A percentile compares a stretch with the other conserved stretches of the same genome.
Conservation (phyloP, 495 filamentous ascomycete genomes). For the Daldinia bambusicola region DNA sequence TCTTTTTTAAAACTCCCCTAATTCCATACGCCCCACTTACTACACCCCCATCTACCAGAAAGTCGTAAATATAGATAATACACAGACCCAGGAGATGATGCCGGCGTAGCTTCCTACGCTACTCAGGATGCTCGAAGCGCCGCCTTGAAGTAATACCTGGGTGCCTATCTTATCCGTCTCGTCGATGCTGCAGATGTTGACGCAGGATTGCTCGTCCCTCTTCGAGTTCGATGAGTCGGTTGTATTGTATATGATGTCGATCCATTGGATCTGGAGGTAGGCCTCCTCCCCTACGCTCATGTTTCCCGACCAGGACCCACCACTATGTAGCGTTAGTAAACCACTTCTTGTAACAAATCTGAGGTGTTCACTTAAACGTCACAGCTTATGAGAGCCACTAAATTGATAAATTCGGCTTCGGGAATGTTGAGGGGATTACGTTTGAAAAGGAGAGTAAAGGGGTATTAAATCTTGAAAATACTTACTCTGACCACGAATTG, state of each 20-base stretch:
- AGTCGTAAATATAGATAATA: conserved; percentile 40
- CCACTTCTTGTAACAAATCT: background rate
- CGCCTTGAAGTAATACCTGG: conserved; percentile 58
- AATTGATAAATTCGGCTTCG: background rate
- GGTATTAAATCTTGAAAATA: conserved; percentile 6
- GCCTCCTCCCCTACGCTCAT: conserved; percentile 69
- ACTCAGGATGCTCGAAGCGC: conserved; percentile 39
- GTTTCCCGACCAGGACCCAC: conserved; percentile 77
- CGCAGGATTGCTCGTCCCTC: conserved; percentile 47
- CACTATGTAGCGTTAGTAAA: conserved; percentile 47
- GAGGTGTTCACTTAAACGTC: background rate
- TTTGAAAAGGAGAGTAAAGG: background rate
- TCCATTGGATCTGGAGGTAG: conserved; percentile 76
- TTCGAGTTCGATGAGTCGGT: conserved; percentile 44
- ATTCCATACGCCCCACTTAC: background rate
- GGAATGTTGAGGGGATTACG: background rate
- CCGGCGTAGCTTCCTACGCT: conserved; percentile 22
- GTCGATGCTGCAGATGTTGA: conserved; percentile 62
- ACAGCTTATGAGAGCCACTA: background rate
- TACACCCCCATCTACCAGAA: conserved; percentile 23
- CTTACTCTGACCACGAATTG: conserved; percentile 77
- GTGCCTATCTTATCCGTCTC: conserved; percentile 54
- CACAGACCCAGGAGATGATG: conserved; percentile 34
- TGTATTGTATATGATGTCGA: conserved; percentile 76
- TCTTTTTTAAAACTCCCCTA: no score